phyloP scores from a whole-genome alignment of 306 rosid genomes.

The Trifolium fragiferum region DNA sequence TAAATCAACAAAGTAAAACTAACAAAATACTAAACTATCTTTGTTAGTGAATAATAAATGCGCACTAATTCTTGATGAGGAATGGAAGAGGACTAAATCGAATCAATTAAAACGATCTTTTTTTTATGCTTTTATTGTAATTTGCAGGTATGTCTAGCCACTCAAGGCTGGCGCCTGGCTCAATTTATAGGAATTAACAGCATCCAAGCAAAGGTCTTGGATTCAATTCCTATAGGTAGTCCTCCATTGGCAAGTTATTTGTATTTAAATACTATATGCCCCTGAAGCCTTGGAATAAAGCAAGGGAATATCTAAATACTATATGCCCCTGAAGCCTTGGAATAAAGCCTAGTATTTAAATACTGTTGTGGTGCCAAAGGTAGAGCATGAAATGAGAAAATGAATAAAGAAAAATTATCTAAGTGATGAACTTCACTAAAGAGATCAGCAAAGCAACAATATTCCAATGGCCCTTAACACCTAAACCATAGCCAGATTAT shows the following conservation, averaged over 20 bases:
- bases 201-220: no score
- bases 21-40: neutral
- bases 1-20: neutral
- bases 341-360: neutral
- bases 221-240: neutral
- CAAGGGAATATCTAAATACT: neutral
- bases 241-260: neutral
- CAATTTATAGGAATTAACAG: neutral
- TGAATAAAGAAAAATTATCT: conserved; percentile 6
- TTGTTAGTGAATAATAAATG: neutral
- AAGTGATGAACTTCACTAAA: neutral
- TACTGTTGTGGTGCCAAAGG: neutral
- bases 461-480: conserved; percentile 25
- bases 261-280: neutral
- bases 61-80: neutral
- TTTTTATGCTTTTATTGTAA: neutral
- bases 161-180: neutral
- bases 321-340: neutral
- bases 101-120: neutral
- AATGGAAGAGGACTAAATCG: conserved; percentile 15
- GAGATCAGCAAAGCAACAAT: conserved; percentile 21
- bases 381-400: conserved; percentile 20
- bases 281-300: neutral
- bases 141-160: neutral
- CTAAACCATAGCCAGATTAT: conserved; percentile 21